A percentile compares a stretch with the other conserved stretches of the same genome.
These are phyloP conservation scores for Populus trichocarpa DNA, from an alignment of 441 rosid species.

Conservation along the genomic window DNA sequence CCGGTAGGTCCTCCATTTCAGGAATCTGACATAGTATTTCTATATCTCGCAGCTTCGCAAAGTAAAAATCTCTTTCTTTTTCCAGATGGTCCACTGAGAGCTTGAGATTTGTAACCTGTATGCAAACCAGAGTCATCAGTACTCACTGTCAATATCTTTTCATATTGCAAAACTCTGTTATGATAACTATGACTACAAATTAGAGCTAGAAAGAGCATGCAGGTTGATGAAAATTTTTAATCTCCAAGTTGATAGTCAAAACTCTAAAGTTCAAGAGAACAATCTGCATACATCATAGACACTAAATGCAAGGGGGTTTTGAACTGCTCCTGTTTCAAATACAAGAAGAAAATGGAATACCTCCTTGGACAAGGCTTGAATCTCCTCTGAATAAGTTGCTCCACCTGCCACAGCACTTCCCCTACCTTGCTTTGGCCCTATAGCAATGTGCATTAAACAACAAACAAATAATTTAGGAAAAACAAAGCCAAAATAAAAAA, in stretches of 20 bases:
- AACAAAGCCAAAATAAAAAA: background rate
- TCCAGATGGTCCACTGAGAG: constrained; percentile 67
- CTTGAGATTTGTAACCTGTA: constrained; percentile 76
- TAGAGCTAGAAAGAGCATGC: background rate
- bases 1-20: constrained; percentile 59
- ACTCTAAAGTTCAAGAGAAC: background rate
- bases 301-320: constrained; percentile 9
- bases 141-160: background rate
- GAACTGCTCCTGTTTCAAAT: background rate
- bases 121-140: background rate
- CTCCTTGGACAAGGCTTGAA: constrained; percentile 73
- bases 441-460: constrained; percentile 13
- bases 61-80: constrained; percentile 95
- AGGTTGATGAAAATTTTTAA: background rate
- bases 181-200: background rate
- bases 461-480: background rate
- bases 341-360: constrained; percentile 34
- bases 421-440: constrained; percentile 63
- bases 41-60: constrained; percentile 78
- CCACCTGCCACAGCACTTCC: constrained; percentile 31
- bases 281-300: background rate
- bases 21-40: constrained; percentile 89
- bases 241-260: background rate
- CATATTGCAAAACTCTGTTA: no score
- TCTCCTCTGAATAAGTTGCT: constrained; percentile 44